phyloP scores from a whole-genome alignment of 148 eudicot genomes.

The Oxyria digyna region DNA sequence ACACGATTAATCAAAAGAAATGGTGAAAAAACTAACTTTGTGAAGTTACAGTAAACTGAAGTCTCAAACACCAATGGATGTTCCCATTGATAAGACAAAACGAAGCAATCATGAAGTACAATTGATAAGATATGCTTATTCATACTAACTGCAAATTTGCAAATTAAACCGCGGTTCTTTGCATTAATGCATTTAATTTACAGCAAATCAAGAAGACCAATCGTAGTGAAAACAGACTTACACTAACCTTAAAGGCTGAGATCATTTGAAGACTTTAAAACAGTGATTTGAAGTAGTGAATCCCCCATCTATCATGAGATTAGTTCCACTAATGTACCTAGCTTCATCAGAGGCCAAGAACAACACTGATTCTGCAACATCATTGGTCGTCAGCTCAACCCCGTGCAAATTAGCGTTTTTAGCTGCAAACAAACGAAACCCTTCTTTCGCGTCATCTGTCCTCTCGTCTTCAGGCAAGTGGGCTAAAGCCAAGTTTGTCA shows the following conservation, averaged over 20 bases:
- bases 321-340: constrained; percentile 73
- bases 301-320: constrained; percentile 92
- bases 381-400: constrained; percentile 55
- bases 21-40: too few relatives aligned
- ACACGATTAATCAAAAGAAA: too few relatives aligned
- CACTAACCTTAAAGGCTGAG: background rate
- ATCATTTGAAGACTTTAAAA: constrained; percentile 54
- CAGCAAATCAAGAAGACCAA: background rate
- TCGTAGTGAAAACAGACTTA: background rate
- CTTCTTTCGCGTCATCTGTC: constrained; percentile 51
- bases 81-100: background rate
- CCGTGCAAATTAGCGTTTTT: constrained; percentile 72
- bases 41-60: background rate
- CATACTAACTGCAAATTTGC: background rate
- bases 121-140: background rate
- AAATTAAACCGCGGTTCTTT: too few relatives aligned
- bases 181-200: background rate
- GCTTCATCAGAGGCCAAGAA: constrained; percentile 91
- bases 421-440: constrained; percentile 39
- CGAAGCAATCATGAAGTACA: background rate
- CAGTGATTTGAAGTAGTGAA: constrained; percentile 51
- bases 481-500: constrained; percentile 51
- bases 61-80: background rate
- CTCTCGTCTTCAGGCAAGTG: constrained; percentile 66
- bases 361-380: constrained; percentile 77